Conservation (phyloP, 345 rosid species). For the Combretum micranthum region DNA sequence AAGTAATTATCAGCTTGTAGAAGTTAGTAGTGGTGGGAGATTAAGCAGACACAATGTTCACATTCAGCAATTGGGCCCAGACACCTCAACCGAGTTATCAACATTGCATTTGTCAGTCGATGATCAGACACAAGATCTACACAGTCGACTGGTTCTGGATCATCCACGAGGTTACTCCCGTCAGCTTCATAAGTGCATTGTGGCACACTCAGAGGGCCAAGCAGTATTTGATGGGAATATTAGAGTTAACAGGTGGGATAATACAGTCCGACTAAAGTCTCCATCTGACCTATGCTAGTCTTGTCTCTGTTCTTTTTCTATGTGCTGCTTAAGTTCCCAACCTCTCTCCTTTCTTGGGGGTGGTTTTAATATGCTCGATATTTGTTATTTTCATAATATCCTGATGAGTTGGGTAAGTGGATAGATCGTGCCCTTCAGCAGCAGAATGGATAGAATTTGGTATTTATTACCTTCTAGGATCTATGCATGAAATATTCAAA, state of each 20-base stretch:
- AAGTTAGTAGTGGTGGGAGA: slow-evolving; percentile 89
- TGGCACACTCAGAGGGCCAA: slow-evolving; percentile 84
- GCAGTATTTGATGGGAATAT: slow-evolving; percentile 94
- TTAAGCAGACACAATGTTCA: slow-evolving; percentile 90
- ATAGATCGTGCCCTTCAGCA: too few species aligned
- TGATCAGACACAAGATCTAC: slow-evolving; percentile 89
- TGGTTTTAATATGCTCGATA: too few species aligned
- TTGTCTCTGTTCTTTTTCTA: too few species aligned
- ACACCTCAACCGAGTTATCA: slow-evolving; percentile 68
- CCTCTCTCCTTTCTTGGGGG: too few species aligned
- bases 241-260: slow-evolving; percentile 66
- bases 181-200: slow-evolving; percentile 93
- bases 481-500: too few species aligned
- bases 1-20: slow-evolving; percentile 77
- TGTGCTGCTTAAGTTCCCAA: too few species aligned
- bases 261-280: not conserved
- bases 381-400: too few species aligned
- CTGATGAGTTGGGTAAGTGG: too few species aligned
- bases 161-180: slow-evolving; percentile 74
- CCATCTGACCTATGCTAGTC: not conserved
- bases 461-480: too few species aligned
- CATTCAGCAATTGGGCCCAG: slow-evolving; percentile 84
- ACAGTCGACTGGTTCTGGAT: slow-evolving; percentile 75
- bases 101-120: slow-evolving; percentile 65
- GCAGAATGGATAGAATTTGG: too few species aligned